Conservation (phyloP, 805 yeast genomes). For the Suhomyces faveliae region DNA sequence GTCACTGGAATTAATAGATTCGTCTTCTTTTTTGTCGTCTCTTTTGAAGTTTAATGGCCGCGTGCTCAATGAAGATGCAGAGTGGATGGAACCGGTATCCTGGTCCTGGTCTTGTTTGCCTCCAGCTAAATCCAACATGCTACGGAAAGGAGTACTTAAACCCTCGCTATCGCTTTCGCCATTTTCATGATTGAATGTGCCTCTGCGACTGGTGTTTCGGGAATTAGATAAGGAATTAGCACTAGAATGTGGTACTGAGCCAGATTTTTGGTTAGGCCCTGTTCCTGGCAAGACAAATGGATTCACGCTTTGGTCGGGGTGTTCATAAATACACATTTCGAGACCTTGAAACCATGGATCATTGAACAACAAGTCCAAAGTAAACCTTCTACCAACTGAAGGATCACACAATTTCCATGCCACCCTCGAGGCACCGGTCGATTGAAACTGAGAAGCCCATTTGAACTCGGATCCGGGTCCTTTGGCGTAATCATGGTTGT, state of each 20-base stretch:
- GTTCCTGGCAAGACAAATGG: slow-evolving; percentile 33
- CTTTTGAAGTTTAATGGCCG: slow-evolving; percentile 18
- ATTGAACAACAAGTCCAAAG: slow-evolving; percentile 49
- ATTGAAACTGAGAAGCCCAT: slow-evolving; percentile 60
- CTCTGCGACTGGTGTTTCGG: slow-evolving; percentile 32
- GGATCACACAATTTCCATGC: slow-evolving; percentile 79
- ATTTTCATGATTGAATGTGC: slow-evolving; percentile 19
- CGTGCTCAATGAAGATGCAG: slow-evolving; percentile 24
- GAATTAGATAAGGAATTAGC: slow-evolving; percentile 22
- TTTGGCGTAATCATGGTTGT: slow-evolving; percentile 40
- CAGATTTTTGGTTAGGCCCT: slow-evolving; percentile 10
- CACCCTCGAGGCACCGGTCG: slow-evolving; percentile 61
- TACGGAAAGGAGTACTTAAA: slow-evolving; percentile 30
- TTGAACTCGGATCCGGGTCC: slow-evolving; percentile 75
- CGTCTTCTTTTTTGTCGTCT: slow-evolving; percentile 5
- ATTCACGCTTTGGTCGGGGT: slow-evolving; percentile 37
- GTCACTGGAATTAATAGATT: not conserved
- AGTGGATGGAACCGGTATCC: slow-evolving; percentile 19
- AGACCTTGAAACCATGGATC: slow-evolving; percentile 65
- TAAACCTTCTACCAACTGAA: slow-evolving; percentile 50
- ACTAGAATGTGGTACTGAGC: slow-evolving; percentile 6
- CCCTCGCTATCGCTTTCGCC: slow-evolving; percentile 11
- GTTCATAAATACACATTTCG: slow-evolving; percentile 60
- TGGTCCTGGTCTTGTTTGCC: not conserved
- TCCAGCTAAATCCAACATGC: slow-evolving; percentile 38